phyloP scores from a whole-genome alignment of 495 filamentous ascomycete genomes.

The Tirmania nivea region DNA sequence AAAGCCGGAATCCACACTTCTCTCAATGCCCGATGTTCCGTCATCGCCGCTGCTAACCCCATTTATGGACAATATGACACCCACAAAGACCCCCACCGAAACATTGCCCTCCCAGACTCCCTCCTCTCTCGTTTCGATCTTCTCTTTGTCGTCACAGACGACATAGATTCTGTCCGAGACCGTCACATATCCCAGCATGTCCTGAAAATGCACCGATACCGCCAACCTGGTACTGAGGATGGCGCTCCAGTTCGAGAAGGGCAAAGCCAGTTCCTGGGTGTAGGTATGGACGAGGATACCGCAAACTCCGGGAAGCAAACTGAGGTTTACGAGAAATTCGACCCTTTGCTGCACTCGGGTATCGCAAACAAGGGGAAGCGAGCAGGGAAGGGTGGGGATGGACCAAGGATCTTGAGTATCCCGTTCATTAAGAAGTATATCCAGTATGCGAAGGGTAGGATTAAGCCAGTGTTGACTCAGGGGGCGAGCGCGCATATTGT shows the following conservation, averaged over 20 bases:
- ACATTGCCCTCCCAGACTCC: slow-evolving; percentile 94
- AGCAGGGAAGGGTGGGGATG: slow-evolving; percentile 33
- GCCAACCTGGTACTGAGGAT: slow-evolving; percentile 83
- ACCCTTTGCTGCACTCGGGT: slow-evolving; percentile 85
- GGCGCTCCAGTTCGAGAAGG: slow-evolving; percentile 88
- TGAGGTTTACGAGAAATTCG: slow-evolving; percentile 90
- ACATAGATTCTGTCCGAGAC: slow-evolving; percentile 84
- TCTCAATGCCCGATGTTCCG: slow-evolving; percentile 88
- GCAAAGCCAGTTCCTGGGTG: slow-evolving; percentile 60
- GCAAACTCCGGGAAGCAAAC: slow-evolving; percentile 42
- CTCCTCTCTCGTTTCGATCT: slow-evolving; percentile 97
- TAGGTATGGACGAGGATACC: slow-evolving; percentile 64
- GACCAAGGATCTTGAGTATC: slow-evolving; percentile 76
- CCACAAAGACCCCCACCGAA: slow-evolving; percentile 95
- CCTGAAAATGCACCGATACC: slow-evolving; percentile 90
- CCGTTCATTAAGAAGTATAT: slow-evolving; percentile 99
- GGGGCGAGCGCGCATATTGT: slow-evolving; percentile 85
- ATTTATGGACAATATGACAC: slow-evolving; percentile 97
- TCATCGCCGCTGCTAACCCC: slow-evolving; percentile 90
- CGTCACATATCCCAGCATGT: slow-evolving; percentile 90
- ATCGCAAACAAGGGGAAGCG: slow-evolving; percentile 55
- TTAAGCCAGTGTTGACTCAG: slow-evolving; percentile 81
- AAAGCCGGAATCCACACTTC: slow-evolving; percentile 98
- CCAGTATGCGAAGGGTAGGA: slow-evolving; percentile 83
- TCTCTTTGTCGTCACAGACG: slow-evolving; percentile 92